phyloP scores from a whole-genome alignment of 176 grass and related monocot genomes.

The Bromus sterilis region DNA sequence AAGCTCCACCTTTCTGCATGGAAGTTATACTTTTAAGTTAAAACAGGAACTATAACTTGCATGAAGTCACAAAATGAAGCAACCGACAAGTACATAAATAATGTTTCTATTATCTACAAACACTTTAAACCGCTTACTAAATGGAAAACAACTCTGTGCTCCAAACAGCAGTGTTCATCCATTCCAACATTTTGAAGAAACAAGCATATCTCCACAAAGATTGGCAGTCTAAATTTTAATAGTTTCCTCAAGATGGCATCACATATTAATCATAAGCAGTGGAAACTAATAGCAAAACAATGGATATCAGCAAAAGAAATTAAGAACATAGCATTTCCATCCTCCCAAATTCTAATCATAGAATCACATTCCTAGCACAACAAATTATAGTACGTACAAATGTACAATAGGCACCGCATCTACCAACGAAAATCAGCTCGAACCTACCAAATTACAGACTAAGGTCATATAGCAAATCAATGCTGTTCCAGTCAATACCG shows the following conservation, averaged over 20 bases:
- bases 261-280: not conserved
- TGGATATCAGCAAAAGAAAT: not conserved
- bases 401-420: not conserved
- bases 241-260: not conserved
- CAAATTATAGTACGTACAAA: not conserved
- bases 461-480: not conserved
- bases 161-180: not conserved
- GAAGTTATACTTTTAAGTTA: constrained; percentile 7
- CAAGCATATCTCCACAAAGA: not conserved
- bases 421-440: not conserved
- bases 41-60: not conserved
- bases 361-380: not conserved
- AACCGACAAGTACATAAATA: not conserved
- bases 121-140: not conserved
- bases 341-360: not conserved
- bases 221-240: not conserved
- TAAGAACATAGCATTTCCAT: not conserved
- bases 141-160: not conserved
- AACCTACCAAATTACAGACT: not conserved
- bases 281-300: not conserved
- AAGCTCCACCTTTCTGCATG: constrained; percentile 39
- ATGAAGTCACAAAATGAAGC: not conserved
- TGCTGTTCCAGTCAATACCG: not conserved
- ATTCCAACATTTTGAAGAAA: not conserved
- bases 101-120: not conserved